Conservation (phyloP, 345 rosid genomes). For the Rhodamnia argentea region DNA sequence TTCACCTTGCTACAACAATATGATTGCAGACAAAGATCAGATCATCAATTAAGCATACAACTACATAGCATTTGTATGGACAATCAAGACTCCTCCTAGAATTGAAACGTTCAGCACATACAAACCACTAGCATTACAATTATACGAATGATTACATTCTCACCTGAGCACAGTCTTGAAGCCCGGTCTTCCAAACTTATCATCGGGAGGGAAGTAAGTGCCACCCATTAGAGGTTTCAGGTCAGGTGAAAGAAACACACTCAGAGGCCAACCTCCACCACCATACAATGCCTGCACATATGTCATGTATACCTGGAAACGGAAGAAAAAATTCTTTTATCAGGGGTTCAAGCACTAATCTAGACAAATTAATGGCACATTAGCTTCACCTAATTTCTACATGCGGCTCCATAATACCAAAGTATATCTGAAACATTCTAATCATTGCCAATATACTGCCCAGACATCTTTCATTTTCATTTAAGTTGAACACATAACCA, state of each 20-base stretch:
- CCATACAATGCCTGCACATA: constrained; percentile 76
- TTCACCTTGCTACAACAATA: constrained; percentile 51
- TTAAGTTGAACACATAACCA: not conserved
- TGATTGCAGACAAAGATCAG: not conserved
- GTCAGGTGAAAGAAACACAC: constrained; percentile 89
- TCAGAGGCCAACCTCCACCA: constrained; percentile 88
- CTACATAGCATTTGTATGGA: not conserved
- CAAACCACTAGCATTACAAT: not conserved
- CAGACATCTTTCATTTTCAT: not conserved
- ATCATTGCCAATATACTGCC: not conserved
- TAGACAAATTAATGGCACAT: not conserved
- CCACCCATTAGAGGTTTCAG: constrained; percentile 95
- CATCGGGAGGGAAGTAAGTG: constrained; percentile 90
- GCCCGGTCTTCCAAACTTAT: constrained; percentile 85
- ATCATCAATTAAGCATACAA: not conserved
- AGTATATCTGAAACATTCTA: not conserved
- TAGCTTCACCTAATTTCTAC: not conserved
- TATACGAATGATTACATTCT: not conserved
- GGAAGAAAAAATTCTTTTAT: not conserved
- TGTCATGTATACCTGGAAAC: constrained; percentile 83
- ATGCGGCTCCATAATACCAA: not conserved
- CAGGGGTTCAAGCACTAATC: not conserved
- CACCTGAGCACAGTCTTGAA: constrained; percentile 80
- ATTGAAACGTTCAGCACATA: not conserved
- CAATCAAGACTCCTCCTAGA: not conserved